phyloP scores from a whole-genome alignment of 1,284 basidiomycete species.

The Chiua sp. region DNA sequence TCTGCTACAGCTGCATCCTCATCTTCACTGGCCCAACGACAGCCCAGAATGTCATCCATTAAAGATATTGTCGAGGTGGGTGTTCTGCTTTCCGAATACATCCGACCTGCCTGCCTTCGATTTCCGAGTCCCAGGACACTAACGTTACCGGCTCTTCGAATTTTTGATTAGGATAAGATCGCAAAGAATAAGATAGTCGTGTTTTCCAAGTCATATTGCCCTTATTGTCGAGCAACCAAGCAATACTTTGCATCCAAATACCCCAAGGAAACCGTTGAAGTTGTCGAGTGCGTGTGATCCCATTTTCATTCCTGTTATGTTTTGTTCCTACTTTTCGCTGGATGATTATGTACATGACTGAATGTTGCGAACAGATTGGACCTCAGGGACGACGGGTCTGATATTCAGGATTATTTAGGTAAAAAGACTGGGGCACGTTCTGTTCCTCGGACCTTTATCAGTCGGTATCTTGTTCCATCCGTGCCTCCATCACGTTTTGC shows the following conservation, averaged over 20 bases:
- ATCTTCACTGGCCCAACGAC: slow-evolving; percentile 11
- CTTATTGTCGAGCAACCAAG: slow-evolving; percentile 67
- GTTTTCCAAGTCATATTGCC: slow-evolving; percentile 74
- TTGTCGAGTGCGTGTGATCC: slow-evolving; percentile 60
- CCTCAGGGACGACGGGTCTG: slow-evolving; percentile 11
- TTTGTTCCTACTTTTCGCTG: too few relatives aligned
- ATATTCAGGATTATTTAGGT: slow-evolving; percentile 30
- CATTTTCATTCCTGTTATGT: neutral
- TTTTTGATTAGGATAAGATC: slow-evolving; percentile 52
- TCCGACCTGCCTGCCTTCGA: neutral
- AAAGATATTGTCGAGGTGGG: slow-evolving; percentile 50
- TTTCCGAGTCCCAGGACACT: neutral
- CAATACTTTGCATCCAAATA: slow-evolving; percentile 55
- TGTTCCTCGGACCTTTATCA: slow-evolving; percentile 35
- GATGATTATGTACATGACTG: neutral
- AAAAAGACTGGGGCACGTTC: slow-evolving; percentile 28
- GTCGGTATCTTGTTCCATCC: slow-evolving; percentile 12
- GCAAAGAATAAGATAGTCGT: slow-evolving; percentile 63
- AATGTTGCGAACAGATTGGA: slow-evolving; percentile 23
- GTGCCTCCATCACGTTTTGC: neutral
- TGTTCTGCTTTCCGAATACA: neutral
- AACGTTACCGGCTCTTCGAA: neutral
- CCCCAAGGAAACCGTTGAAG: slow-evolving; percentile 50
- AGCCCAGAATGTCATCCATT: slow-evolving; percentile 36
- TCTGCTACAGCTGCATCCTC: slow-evolving; percentile 1